Conservation (phyloP, 768 basidiomycete genomes). For the Gloeophyllum trabeum region DNA sequence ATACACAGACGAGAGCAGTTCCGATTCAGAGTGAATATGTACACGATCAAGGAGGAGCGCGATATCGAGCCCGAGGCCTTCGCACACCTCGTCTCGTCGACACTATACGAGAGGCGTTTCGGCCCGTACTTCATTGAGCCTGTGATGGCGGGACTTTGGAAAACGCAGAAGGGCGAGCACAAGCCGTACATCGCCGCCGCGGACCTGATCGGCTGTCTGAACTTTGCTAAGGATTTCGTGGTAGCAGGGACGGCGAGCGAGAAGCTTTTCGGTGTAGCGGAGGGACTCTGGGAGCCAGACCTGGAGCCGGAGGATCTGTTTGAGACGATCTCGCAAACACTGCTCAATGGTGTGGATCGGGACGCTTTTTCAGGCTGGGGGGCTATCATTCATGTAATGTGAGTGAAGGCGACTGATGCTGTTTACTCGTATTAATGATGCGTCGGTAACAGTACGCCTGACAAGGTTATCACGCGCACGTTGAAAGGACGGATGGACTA, state of each 20-base stretch:
- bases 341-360: conserved; percentile 90
- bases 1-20: conserved; percentile 73
- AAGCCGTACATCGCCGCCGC: conserved; percentile 94
- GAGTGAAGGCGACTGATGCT: conserved; percentile 20
- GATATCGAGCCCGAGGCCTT: conserved; percentile 96
- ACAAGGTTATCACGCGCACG: conserved; percentile 42
- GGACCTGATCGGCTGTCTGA: conserved; percentile 88
- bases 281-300: conserved; percentile 97
- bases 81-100: conserved; percentile 89
- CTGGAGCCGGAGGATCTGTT: conserved; percentile 94
- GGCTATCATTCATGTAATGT: conserved; percentile 92
- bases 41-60: conserved; percentile 97
- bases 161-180: conserved; percentile 54
- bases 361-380: conserved; percentile 98
- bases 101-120: conserved; percentile 92
- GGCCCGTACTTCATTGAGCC: conserved; percentile 96
- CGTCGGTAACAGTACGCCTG: conserved; percentile 23
- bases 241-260: conserved; percentile 88
- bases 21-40: conserved; percentile 95
- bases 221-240: conserved; percentile 94
- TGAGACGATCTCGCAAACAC: conserved; percentile 94
- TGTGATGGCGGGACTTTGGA: conserved; percentile 85
- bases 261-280: conserved; percentile 94
- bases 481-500: conserved; percentile 46
- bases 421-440: neutral